A percentile compares a stretch with the other conserved stretches of the same genome.
Evolutionary conservation across 768 basidiomycete genomes (phyloP).

Genomic region (Leccinum imitatum): DNA sequence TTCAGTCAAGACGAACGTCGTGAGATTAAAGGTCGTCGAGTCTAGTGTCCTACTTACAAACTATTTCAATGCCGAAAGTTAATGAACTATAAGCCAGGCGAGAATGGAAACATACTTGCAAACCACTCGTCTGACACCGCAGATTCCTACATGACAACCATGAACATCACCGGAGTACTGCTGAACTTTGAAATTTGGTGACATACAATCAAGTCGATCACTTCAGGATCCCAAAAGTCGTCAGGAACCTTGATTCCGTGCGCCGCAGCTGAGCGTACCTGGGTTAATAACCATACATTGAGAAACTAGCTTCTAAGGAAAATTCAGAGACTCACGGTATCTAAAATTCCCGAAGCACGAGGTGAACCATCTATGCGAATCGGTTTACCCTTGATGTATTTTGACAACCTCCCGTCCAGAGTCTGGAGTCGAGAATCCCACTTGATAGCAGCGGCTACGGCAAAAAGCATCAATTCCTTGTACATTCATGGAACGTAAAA

Average conservation of each 20-base stretch:
- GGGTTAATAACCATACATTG: not conserved
- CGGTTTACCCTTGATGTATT: slow-evolving; percentile 65
- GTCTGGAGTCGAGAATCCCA: slow-evolving; percentile 62
- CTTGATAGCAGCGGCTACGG: slow-evolving; percentile 57
- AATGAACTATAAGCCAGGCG: not conserved
- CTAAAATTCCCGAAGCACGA: slow-evolving; percentile 70
- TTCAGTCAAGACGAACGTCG: slow-evolving; percentile 13
- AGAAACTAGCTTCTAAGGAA: not conserved
- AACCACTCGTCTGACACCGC: slow-evolving; percentile 83
- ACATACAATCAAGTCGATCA: slow-evolving; percentile 59
- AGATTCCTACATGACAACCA: slow-evolving; percentile 47
- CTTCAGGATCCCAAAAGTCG: slow-evolving; percentile 65
- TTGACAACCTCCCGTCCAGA: slow-evolving; percentile 65
- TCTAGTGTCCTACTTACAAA: slow-evolving; percentile 20
- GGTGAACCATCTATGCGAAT: slow-evolving; percentile 76
- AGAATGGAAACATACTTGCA: slow-evolving; percentile 40
- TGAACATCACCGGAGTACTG: not conserved
- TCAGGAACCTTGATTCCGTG: slow-evolving; percentile 70
- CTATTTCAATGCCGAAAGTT: slow-evolving; percentile 14
- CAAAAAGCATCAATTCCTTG: not conserved
- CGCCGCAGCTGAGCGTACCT: slow-evolving; percentile 68
- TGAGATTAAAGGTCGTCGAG: slow-evolving; percentile 1
- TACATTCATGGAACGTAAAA: not conserved
- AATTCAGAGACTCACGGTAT: slow-evolving; percentile 56
- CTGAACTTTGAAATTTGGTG: not conserved